These are phyloP conservation scores for Starmerella geochares DNA, from an alignment of 805 yeast genomes.

Conservation along the genomic window DNA sequence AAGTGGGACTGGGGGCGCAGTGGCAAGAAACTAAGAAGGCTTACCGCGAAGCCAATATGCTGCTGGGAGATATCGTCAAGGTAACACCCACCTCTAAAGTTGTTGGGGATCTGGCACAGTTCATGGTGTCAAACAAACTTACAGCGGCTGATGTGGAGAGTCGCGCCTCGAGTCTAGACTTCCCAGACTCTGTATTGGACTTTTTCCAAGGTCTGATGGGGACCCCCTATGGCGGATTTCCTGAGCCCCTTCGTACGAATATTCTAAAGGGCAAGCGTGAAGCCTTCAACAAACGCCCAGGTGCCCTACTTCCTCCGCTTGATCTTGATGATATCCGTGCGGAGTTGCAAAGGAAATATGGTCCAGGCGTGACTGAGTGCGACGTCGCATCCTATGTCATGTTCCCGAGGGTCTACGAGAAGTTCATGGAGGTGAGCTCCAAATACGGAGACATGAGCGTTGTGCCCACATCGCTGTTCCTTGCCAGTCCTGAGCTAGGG, in stretches of 20 bases:
- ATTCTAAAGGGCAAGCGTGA: slow-evolving; percentile 85
- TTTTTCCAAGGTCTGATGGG: slow-evolving; percentile 99
- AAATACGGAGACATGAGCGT: slow-evolving; percentile 88
- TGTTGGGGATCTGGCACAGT: slow-evolving; percentile 99
- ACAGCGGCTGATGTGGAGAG: slow-evolving; percentile 73
- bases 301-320: slow-evolving; percentile 76
- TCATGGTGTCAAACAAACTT: slow-evolving; percentile 93
- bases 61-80: slow-evolving; percentile 93
- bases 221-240: slow-evolving; percentile 99
- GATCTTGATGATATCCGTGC: slow-evolving; percentile 61
- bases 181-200: slow-evolving; percentile 97
- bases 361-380: slow-evolving; percentile 57
- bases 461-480: slow-evolving; percentile 82
- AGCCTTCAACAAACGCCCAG: slow-evolving; percentile 83
- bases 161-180: slow-evolving; percentile 82
- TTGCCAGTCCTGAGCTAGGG: slow-evolving; percentile 76
- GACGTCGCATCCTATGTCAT: slow-evolving; percentile 93
- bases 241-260: slow-evolving; percentile 93
- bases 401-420: slow-evolving; percentile 97
- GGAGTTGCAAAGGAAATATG: slow-evolving; percentile 69
- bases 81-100: slow-evolving; percentile 99
- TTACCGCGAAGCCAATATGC: slow-evolving; percentile 78
- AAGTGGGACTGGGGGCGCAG: slow-evolving; percentile 92
- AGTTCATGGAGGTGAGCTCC: slow-evolving; percentile 60
- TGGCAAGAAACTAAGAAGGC: slow-evolving; percentile 96